A percentile compares a stretch with the other conserved stretches of the same genome.
phyloP scores from a whole-genome alignment of 768 basidiomycete genomes.

The Mycena latifolia region DNA sequence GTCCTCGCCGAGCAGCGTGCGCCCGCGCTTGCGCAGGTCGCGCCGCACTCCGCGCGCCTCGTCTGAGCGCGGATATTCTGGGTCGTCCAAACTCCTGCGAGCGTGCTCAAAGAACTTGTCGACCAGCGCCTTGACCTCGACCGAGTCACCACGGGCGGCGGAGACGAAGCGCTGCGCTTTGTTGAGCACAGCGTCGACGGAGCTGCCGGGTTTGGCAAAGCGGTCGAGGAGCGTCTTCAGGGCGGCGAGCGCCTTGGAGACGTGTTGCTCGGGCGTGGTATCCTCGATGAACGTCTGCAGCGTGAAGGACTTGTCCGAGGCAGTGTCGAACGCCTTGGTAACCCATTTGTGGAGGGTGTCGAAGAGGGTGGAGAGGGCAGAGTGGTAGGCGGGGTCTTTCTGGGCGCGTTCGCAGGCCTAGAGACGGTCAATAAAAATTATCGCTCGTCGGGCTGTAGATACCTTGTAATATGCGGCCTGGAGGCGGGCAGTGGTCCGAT shows the following conservation, averaged over 20 bases:
- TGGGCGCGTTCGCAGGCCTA: constrained; percentile 77
- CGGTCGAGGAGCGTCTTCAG: constrained; percentile 61
- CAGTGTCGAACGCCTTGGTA: constrained; percentile 62
- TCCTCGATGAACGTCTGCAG: constrained; percentile 44
- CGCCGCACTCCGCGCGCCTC: constrained; percentile 56
- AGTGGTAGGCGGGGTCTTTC: constrained; percentile 68
- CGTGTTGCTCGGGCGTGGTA: constrained; percentile 22
- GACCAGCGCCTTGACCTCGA: constrained; percentile 65
- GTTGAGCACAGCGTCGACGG: constrained; percentile 62
- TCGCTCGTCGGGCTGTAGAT: constrained; percentile 8
- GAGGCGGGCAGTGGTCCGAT: constrained; percentile 57
- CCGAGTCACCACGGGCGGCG: constrained; percentile 63
- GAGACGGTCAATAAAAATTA: not conserved
- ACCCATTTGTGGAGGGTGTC: constrained; percentile 69
- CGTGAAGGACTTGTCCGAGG: constrained; percentile 56
- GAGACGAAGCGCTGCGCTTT: constrained; percentile 57
- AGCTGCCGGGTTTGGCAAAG: constrained; percentile 55
- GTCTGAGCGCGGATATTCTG: constrained; percentile 66
- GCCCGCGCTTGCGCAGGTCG: constrained; percentile 65
- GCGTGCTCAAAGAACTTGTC: constrained; percentile 64
- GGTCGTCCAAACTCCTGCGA: constrained; percentile 59
- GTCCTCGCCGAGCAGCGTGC: constrained; percentile 57
- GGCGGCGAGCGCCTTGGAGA: constrained; percentile 36
- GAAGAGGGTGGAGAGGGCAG: constrained; percentile 70
- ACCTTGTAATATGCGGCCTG: constrained; percentile 69